These are phyloP conservation scores for Beta vulgaris DNA, from an alignment of 148 eudicot genomes.

Conservation along the genomic window DNA sequence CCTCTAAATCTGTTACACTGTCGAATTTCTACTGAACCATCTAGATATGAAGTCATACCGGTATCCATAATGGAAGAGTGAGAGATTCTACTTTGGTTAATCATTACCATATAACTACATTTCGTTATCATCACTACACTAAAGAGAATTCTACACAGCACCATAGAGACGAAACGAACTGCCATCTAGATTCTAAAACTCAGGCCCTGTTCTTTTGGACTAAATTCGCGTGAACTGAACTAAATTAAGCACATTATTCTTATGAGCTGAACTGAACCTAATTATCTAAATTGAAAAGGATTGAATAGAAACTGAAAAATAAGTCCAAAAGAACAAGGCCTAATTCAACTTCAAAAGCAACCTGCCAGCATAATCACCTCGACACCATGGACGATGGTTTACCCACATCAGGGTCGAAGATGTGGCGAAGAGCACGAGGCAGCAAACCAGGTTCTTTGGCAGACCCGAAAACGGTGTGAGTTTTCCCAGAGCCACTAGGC, in stretches of 20 bases:
- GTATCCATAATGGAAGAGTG: too few relatives aligned
- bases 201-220: too few relatives aligned
- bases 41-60: too few relatives aligned
- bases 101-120: neutral
- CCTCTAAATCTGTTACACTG: neutral
- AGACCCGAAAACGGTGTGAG: constrained; percentile 79
- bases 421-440: constrained; percentile 63
- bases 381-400: constrained; percentile 17
- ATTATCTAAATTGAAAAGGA: too few relatives aligned
- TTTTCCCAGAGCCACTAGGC: constrained; percentile 96
- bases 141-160: neutral
- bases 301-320: too few relatives aligned
- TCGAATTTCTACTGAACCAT: too few relatives aligned
- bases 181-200: too few relatives aligned
- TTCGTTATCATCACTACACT: neutral
- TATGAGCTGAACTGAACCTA: too few relatives aligned
- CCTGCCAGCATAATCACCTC: constrained; percentile 32
- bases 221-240: too few relatives aligned
- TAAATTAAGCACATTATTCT: too few relatives aligned
- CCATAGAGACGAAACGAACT: neutral
- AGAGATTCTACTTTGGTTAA: too few relatives aligned
- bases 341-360: neutral
- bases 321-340: neutral
- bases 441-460: constrained; percentile 83
- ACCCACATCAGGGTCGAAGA: constrained; percentile 35